These are phyloP conservation scores for Wallacemonas sp. DNA, from an alignment of 208 protist species.

Conservation along the genomic window DNA sequence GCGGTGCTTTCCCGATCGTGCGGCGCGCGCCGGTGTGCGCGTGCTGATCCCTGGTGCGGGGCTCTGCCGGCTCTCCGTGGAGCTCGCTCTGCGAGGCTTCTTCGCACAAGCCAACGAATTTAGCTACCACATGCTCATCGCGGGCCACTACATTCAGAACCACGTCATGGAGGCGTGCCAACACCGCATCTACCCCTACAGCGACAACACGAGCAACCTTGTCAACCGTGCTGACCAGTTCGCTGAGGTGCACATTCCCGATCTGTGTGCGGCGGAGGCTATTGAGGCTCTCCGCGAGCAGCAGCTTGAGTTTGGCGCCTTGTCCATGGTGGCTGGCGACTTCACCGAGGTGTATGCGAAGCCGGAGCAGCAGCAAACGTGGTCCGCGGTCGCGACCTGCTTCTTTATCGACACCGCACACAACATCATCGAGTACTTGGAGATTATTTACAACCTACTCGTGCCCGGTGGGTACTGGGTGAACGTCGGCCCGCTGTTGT, in stretches of 20 bases:
- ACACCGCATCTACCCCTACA: conserved; percentile 91
- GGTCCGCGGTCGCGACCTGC: conserved; percentile 93
- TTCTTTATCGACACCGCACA: conserved; percentile 98
- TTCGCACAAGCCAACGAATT: conserved; percentile 96
- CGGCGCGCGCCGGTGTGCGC: conserved; percentile 41
- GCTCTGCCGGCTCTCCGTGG: conserved; percentile 94
- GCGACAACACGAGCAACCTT: conserved; percentile 92
- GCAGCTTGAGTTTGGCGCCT: conserved; percentile 62
- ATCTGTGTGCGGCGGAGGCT: conserved; percentile 83
- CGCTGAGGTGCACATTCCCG: conserved; percentile 87
- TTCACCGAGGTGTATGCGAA: conserved; percentile 96
- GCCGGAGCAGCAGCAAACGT: conserved; percentile 73
- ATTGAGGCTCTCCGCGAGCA: conserved; percentile 67
- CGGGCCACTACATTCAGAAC: conserved; percentile 96
- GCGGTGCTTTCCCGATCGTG: conserved; percentile 64
- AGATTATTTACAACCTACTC: conserved; percentile 91
- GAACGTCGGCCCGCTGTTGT: conserved; percentile 96
- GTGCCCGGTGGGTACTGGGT: conserved; percentile 94
- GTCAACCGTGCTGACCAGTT: conserved; percentile 88
- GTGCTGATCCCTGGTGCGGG: conserved; percentile 90
- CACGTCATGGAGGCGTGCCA: conserved; percentile 74
- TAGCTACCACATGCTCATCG: conserved; percentile 97
- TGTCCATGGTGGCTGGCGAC: conserved; percentile 97
- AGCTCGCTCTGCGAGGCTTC: conserved; percentile 93
- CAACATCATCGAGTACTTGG: conserved; percentile 96